phyloP scores from a whole-genome alignment of 2,329 filamentous ascomycete genomes.

The Sclerotinia trifoliorum region DNA sequence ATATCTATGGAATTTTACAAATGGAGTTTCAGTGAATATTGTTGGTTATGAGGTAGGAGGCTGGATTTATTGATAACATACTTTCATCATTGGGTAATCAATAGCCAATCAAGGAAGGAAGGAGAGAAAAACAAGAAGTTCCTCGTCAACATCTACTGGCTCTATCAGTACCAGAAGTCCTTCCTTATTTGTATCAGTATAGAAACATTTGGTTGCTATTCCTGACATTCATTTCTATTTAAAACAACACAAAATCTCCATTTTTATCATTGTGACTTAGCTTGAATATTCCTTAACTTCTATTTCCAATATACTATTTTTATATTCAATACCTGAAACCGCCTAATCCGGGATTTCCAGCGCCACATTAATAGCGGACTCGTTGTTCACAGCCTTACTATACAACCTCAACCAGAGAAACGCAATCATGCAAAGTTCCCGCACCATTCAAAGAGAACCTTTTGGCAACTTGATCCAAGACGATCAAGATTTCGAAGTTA shows the following conservation, averaged over 20 bases:
- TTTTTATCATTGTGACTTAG: not conserved
- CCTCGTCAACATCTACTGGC: not conserved
- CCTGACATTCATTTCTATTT: not conserved
- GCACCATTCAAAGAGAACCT: not conserved
- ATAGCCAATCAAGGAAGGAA: not conserved
- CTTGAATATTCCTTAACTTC: not conserved
- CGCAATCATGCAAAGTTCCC: not conserved
- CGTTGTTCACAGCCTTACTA: not conserved
- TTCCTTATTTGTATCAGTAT: not conserved
- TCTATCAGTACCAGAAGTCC: not conserved
- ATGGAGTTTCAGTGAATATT: not conserved
- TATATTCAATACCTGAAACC: not conserved
- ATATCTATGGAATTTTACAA: not conserved
- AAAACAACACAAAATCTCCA: not conserved
- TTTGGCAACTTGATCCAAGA: not conserved
- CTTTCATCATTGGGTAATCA: not conserved
- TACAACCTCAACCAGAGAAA: not conserved
- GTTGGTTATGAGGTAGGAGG: not conserved
- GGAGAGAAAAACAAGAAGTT: not conserved
- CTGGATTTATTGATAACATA: not conserved
- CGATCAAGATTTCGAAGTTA: constrained; percentile 3
- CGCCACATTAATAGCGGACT: not conserved
- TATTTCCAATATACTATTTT: too few species aligned
- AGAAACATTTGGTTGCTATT: not conserved
- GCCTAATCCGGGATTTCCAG: not conserved